Percentiles rank a stretch among this genome's conserved stretches.
These are phyloP conservation scores for Falciphora oryzae DNA, from an alignment of 2,329 filamentous ascomycete genomes.

Conservation along the genomic window DNA sequence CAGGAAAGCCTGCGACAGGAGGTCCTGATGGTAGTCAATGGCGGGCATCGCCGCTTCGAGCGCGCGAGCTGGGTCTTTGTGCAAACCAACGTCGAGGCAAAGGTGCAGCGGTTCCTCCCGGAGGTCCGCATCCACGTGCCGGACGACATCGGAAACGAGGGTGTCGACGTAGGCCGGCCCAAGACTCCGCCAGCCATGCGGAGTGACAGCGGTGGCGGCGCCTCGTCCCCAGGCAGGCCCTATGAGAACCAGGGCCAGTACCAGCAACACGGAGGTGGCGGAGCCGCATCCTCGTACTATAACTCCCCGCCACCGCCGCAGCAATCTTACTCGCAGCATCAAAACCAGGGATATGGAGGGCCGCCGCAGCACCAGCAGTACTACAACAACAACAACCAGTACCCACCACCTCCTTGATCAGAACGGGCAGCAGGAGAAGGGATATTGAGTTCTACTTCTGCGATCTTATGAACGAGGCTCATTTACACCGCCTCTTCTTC, in stretches of 20 bases:
- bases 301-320: not conserved
- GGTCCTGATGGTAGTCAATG: conserved; percentile 38
- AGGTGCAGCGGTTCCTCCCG: conserved; percentile 40
- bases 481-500: not conserved
- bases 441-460: not conserved
- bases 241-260: not conserved
- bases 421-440: not conserved
- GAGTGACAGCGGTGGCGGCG: conserved; percentile 7
- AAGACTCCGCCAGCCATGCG: conserved; percentile 13
- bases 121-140: conserved; percentile 39
- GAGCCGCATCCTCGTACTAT: not conserved
- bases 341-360: not conserved
- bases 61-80: conserved; percentile 40
- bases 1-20: conserved; percentile 39
- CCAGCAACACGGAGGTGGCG: not conserved
- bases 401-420: not conserved
- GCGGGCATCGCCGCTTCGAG: conserved; percentile 42
- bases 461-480: no score
- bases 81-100: conserved; percentile 38
- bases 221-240: not conserved
- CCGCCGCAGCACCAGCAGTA: not conserved
- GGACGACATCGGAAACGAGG: conserved; percentile 41
- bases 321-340: not conserved
- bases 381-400: no score
- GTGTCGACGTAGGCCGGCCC: conserved; percentile 36